These are phyloP conservation scores for Friedmanniomyces endolithicus DNA, from an alignment of 495 filamentous ascomycete species.

Conservation along the genomic window DNA sequence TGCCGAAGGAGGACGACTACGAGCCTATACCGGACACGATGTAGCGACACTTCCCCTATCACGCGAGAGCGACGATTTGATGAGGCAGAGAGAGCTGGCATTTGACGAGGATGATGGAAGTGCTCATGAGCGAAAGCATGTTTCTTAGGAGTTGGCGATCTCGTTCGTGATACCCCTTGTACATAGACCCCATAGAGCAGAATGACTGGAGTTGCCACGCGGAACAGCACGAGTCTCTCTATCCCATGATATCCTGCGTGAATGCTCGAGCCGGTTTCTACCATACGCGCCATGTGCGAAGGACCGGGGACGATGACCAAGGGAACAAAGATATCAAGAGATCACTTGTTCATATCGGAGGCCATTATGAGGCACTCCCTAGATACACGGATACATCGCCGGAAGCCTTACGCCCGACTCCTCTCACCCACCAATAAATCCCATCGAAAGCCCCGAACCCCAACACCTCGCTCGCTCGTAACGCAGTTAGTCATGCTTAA, in stretches of 20 bases:
- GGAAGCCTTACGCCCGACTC: not conserved
- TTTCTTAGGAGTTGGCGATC: not conserved
- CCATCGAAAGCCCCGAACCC: not conserved
- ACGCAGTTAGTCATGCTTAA: not conserved
- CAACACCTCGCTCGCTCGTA: not conserved
- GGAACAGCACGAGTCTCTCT: no score
- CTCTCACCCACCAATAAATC: not conserved
- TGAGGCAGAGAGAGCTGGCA: not conserved
- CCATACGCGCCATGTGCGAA: no score
- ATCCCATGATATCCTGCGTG: no score
- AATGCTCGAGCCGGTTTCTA: no score
- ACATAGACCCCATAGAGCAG: not conserved
- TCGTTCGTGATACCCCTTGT: not conserved
- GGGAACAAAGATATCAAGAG: no score
- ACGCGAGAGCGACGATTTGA: not conserved
- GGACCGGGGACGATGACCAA: no score
- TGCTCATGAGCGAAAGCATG: not conserved
- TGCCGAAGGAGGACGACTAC: conserved; percentile 78
- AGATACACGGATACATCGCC: no score
- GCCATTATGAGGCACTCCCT: no score
- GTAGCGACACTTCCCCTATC: not conserved
- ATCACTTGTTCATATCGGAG: no score
- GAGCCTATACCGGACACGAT: conserved; percentile 47
- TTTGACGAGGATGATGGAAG: not conserved
- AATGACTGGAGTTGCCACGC: no score